Evolutionary conservation across 2,329 filamentous ascomycete genomes (phyloP), one percentile per base, ranked within the genome.

Genomic region (Xylaria sp.): DNA sequence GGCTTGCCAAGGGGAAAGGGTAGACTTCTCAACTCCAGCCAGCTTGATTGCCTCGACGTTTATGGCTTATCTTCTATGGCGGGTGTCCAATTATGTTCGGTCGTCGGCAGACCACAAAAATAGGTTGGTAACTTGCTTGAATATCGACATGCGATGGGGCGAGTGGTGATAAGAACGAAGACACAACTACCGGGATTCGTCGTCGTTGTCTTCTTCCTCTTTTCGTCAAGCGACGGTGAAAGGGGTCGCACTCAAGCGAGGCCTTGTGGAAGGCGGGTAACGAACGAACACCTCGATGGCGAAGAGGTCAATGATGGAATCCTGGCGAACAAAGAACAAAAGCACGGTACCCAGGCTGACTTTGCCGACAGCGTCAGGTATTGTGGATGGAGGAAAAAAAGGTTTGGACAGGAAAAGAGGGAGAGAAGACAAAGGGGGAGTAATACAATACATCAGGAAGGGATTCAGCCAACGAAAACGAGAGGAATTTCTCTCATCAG

Each of bases 401-500:
- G 44, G 62, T 57, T 64, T 63, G 66, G 65, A 41, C 12, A 56
- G 51, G 12, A 48, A 46, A 51, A 65, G 37, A 44, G 41, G 48
- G 61, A 60, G 28, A 57, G 66, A 57, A 58, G 54, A 63, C 59
- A 64, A 69, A 62, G 69, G 69, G 69, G 65, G 55, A 66, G 60
- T 34, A 66, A 56, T 69, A 61, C 62, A 61, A 55, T 58, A 58
- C 48, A 68, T 61, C 58, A 60, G 58, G 58, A 66, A 69, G 58
- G 60, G 69, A 57, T 71, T 63, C 66, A 69, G 69, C 66, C 63
- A 72, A 62, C 65, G 71, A 67, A 69, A 66, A 63, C 56, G 28
- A 52, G 66, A 71, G 71, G 63, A 71, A 72, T 72, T 70, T 72
- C 70, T 71, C 70, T 66, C 65, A 62, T 63, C 31, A 63, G 63